phyloP scores from a whole-genome alignment of 163 green algal genomes.

The Chlorella variabilis region DNA sequence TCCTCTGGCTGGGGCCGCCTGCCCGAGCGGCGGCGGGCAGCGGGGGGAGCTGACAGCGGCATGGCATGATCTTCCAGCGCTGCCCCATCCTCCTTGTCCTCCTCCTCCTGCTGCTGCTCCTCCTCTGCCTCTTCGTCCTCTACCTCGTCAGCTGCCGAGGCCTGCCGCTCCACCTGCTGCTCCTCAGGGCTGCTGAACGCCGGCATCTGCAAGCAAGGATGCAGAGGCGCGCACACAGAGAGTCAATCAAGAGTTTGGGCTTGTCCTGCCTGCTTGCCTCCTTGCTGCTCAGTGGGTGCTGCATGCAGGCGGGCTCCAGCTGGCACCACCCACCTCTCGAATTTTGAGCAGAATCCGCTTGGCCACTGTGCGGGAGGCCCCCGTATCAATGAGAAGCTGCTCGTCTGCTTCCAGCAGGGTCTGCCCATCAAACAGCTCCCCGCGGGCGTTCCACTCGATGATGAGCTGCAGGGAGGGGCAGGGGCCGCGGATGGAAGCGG shows the following conservation, averaged over 20 bases:
- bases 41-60: not conserved
- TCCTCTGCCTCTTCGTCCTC: not conserved
- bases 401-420: slow-evolving; percentile 10
- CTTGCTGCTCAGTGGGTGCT: not conserved
- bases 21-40: not conserved
- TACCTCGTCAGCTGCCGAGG: not conserved
- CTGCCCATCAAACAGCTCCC: slow-evolving; percentile 1
- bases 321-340: not conserved
- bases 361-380: not conserved
- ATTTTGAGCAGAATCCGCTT: not conserved
- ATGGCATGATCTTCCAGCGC: slow-evolving; percentile 12
- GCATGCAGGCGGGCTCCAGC: not conserved
- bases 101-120: not conserved
- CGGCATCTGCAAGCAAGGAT: not conserved
- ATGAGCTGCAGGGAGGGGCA: not conserved
- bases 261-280: too few species aligned
- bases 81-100: not conserved
- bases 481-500: not conserved
- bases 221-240: too few species aligned
- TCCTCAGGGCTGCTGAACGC: not conserved
- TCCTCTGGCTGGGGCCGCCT: not conserved
- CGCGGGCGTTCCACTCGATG: not conserved
- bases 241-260: too few species aligned
- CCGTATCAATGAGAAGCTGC: slow-evolving; percentile 11
- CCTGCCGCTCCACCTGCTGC: not conserved